A percentile compares a stretch with the other conserved stretches of the same genome.
These are phyloP conservation scores for Aphanomyces euteiches DNA, from an alignment of 352 stramenopile genomes.

Conservation along the genomic window DNA sequence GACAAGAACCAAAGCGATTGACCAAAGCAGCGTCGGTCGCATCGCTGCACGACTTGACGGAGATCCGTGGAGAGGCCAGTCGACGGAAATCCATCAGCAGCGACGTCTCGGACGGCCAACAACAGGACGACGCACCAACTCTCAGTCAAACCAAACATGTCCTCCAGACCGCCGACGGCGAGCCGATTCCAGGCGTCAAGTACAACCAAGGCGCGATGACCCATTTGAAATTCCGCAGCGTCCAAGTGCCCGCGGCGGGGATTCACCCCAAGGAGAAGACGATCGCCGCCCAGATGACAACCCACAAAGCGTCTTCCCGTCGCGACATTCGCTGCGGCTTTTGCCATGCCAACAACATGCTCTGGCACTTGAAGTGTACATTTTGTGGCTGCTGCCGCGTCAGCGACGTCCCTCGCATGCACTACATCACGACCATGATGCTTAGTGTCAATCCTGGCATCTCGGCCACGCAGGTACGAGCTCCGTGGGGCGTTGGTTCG, in stretches of 20 bases:
- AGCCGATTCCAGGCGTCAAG: slow-evolving; percentile 12
- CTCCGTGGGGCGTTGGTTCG: too few species aligned
- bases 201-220: slow-evolving; percentile 26
- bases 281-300: neutral
- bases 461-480: slow-evolving; percentile 46
- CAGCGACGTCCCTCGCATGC: slow-evolving; percentile 63
- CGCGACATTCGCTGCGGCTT: slow-evolving; percentile 52
- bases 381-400: slow-evolving; percentile 71
- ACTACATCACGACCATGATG: slow-evolving; percentile 78
- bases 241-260: neutral
- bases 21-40: neutral
- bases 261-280: slow-evolving; percentile 6
- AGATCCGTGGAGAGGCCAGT: neutral
- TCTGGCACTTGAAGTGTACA: slow-evolving; percentile 59
- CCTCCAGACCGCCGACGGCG: neutral
- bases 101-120: neutral
- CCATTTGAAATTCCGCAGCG: slow-evolving; percentile 20
- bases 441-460: slow-evolving; percentile 65
- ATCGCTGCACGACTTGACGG: neutral
- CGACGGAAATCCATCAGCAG: neutral
- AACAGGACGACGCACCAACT: neutral
- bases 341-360: slow-evolving; percentile 64
- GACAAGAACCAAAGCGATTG: neutral
- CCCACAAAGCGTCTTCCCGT: neutral
- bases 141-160: neutral